Evolutionary conservation across 1,284 basidiomycete genomes (phyloP), one percentile per base, ranked within the genome.

Genomic region (Schizophyllum commune): DNA sequence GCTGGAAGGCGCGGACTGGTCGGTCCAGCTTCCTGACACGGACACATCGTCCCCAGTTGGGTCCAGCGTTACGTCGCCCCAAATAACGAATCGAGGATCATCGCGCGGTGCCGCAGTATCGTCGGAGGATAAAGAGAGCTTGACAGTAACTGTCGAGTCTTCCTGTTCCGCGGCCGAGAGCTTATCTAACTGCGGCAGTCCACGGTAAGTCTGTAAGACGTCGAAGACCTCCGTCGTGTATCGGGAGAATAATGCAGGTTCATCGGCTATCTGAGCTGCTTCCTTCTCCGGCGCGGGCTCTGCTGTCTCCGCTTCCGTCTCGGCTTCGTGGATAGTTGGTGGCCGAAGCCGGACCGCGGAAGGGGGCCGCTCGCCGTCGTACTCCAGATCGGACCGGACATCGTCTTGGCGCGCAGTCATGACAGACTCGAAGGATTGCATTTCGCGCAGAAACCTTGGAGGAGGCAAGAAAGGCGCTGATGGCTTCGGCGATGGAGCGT

Each of bases 61-160:
- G 9, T 64, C 63, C 11, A 61, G 58, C 4, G 64, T 27, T 11
- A 80, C 71, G 65, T 90, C 83, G n/a, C 89, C 91, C 92, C 92
- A 95, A 17, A 94, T 86, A 32, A 92, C 90, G 69, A 94, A 94
- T 0, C 92, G 83, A 20, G 92, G 92, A 67, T 95, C 92, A 65
- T 93, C 87, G 19, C 85, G 81, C 1, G 90, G 91, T 0, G 84
- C 80, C 6, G 88, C 84, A 33, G 79, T 83, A 61, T 86, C 83
- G 34, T 89, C 85, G 0, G 81, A 70, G 51, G 83, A 80, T 15
- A 88, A 69, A 1, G 86, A 88, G 69, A 91, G 75, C 68, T 81
- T 85, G 70, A 90, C 86, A 22, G 21, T 22, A 20, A 83, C 81
- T 0, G 83, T 85, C 13, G 83, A 83, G 64, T 82, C 77, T 32